These are phyloP conservation scores for Russula ochroleuca DNA, from an alignment of 768 basidiomycete genomes.

Conservation along the genomic window DNA sequence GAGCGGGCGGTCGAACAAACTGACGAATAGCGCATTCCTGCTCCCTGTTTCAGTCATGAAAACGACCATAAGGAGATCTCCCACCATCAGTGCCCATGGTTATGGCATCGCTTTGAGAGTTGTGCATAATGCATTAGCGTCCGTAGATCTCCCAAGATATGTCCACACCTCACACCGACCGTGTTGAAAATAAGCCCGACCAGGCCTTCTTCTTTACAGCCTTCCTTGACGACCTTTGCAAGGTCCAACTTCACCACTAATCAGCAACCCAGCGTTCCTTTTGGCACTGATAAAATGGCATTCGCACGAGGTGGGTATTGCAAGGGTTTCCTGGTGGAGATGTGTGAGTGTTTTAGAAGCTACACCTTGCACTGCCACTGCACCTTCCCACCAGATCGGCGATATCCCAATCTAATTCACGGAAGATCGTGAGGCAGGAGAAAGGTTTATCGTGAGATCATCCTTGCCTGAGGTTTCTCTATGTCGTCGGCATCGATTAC, in stretches of 20 bases:
- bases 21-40: constrained; percentile 86
- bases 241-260: constrained; percentile 57
- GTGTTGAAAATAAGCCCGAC: constrained; percentile 84
- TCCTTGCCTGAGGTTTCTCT: constrained; percentile 73
- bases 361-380: constrained; percentile 17
- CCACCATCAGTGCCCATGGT: too few species aligned
- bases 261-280: constrained; percentile 1
- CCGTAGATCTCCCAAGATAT: too few species aligned
- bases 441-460: not conserved
- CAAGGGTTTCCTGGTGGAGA: constrained; percentile 68
- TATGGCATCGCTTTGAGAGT: too few species aligned
- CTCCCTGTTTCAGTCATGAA: constrained; percentile 6
- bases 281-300: not conserved
- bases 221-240: constrained; percentile 73
- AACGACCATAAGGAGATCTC: not conserved
- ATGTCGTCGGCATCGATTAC: constrained; percentile 74
- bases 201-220: constrained; percentile 74
- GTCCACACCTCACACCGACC: constrained; percentile 83
- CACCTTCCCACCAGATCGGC: constrained; percentile 90
- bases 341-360: constrained; percentile 2
- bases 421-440: constrained; percentile 9
- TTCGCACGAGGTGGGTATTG: constrained; percentile 69
- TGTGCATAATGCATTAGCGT: too few species aligned
- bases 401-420: constrained; percentile 72
- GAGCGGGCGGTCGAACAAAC: constrained; percentile 31